Percentiles rank a stretch among this genome's conserved stretches.
These are phyloP conservation scores for Trametes cubensis DNA, from an alignment of 768 basidiomycete genomes.

Conservation along the genomic window DNA sequence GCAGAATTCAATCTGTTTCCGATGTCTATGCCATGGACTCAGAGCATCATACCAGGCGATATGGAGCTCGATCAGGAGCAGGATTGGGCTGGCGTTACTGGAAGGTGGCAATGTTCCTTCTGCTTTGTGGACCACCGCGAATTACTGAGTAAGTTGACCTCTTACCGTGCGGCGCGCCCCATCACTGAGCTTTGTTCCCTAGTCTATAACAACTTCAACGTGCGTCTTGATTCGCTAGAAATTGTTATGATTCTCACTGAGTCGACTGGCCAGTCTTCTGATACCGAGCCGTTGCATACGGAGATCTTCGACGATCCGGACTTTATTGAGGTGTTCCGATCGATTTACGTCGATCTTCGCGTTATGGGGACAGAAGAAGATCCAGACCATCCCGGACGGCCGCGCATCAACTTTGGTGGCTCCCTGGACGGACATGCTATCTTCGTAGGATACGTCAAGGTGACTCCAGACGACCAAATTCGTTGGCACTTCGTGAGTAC, in stretches of 20 bases:
- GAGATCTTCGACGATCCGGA: slow-evolving; percentile 53
- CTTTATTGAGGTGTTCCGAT: slow-evolving; percentile 56
- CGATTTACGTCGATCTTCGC: slow-evolving; percentile 49
- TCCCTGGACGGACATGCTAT: slow-evolving; percentile 45
- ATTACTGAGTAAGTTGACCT: slow-evolving; percentile 54
- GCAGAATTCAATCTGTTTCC: slow-evolving; percentile 39
- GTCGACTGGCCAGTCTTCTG: slow-evolving; percentile 29
- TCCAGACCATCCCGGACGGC: slow-evolving; percentile 51
- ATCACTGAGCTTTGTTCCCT: background rate
- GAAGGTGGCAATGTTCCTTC: slow-evolving; percentile 64
- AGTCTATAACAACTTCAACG: slow-evolving; percentile 53
- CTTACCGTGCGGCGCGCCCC: background rate
- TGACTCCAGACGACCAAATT: slow-evolving; percentile 60
- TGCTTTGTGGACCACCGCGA: slow-evolving; percentile 72
- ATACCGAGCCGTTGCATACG: slow-evolving; percentile 41
- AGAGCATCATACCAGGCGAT: slow-evolving; percentile 47
- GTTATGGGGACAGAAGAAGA: slow-evolving; percentile 47
- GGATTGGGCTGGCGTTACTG: slow-evolving; percentile 65
- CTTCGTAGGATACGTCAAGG: slow-evolving; percentile 55
- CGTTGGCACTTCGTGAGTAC: slow-evolving; percentile 66
- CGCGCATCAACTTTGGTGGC: slow-evolving; percentile 57
- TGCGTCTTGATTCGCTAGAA: slow-evolving; percentile 9
- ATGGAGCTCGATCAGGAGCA: slow-evolving; percentile 40
- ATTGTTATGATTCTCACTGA: background rate
- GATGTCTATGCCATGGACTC: slow-evolving; percentile 57